Conservation (phyloP, 2,329 filamentous ascomycete genomes). For the Xenoacremonium recifei region DNA sequence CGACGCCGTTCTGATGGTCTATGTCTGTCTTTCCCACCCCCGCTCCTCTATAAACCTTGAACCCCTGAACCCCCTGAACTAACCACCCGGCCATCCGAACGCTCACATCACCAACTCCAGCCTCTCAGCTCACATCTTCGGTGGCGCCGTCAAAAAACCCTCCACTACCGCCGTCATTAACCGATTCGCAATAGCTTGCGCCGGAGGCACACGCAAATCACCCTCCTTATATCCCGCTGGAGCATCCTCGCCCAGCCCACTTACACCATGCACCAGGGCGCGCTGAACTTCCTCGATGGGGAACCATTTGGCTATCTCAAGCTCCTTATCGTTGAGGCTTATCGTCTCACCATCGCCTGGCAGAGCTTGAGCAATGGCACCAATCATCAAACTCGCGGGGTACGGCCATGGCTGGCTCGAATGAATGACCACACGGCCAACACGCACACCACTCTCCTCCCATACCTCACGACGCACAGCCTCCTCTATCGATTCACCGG, state of each 20-base stretch:
- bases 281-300: slow-evolving; percentile 74
- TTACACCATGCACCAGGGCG: slow-evolving; percentile 65
- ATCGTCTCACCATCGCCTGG: slow-evolving; percentile 73
- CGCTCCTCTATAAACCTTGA: no score
- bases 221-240: slow-evolving; percentile 72
- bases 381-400: slow-evolving; percentile 82
- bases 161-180: slow-evolving; percentile 76
- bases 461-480: slow-evolving; percentile 80
- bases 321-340: slow-evolving; percentile 82
- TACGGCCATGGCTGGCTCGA: slow-evolving; percentile 88
- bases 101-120: no score
- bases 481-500: slow-evolving; percentile 81
- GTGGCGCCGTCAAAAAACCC: slow-evolving; percentile 61
- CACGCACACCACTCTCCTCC: slow-evolving; percentile 77
- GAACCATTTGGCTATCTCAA: slow-evolving; percentile 91
- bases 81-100: no score
- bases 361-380: slow-evolving; percentile 80
- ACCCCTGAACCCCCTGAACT: no score
- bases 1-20: no score
- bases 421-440: slow-evolving; percentile 78
- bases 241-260: slow-evolving; percentile 63
- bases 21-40: no score
- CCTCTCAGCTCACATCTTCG: slow-evolving; percentile 51
- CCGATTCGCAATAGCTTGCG: slow-evolving; percentile 90
- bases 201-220: slow-evolving; percentile 74